Base-by-base conservation (phyloP, 768 basidiomycete genomes). In the Lepiota venenata region DNA sequence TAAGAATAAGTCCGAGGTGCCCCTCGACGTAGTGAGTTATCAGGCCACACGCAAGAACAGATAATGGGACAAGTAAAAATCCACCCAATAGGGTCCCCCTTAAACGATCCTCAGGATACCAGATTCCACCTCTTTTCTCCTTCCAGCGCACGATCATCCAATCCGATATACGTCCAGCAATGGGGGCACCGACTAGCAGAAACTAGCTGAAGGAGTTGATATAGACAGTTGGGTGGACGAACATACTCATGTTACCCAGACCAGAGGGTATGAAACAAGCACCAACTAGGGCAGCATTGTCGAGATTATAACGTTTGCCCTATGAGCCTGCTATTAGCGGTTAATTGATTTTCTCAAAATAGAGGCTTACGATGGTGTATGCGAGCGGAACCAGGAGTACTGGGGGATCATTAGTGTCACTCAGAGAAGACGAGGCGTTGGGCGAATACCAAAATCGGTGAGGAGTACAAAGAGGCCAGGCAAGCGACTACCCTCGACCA, bases 141-240 rank as follows among this genome's bases (percentile, higher is more conserved):
- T 76, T 75, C 67, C 79, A 83, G 38, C 61, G 63, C 14, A 75
- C 69, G 14, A 89, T 70, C 0, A 76, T 66, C 16, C 58, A 52
- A 64, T 88, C 87, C 0, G 87, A 87, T 0, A 86, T 52, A 15
- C 70, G 71, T 1, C 87, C 86, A 0, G 82, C 75, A 5, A 84
- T 58, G 2, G 81, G 79, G 1, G 84, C 81, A 2, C 86, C 85
- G 40, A 81, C 84, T 87, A n/a, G 47, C 2, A 32, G 9, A 9
- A 7, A 9, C 9, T 11, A 2, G 10, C 8, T 32, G 14, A 16
- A 2, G 10, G 9, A 32, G 4, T 36, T 32, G 9, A 32, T 32
- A 9, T 32, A 9, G 32, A 9, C 10, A 32, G 8, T 32, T 11
- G 10, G 27, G 32, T 32, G 48, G 14, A 35, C 36, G 7, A 14